Conservation (phyloP, 2,329 filamentous ascomycete species). For the Akanthomyces muscarius region DNA sequence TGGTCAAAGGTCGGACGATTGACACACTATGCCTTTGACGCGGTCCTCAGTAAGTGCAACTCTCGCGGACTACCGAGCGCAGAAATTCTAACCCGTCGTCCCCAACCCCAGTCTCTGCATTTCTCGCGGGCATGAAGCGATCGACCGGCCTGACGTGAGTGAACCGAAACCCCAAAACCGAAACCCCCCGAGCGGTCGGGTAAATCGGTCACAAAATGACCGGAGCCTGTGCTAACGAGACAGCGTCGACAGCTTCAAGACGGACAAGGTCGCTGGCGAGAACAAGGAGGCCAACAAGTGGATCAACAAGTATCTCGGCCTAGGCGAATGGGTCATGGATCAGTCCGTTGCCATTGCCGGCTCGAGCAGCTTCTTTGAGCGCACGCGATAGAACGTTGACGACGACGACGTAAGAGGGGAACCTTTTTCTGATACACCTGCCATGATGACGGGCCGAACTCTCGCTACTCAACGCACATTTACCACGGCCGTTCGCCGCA, state of each 20-base stretch:
- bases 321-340: conserved; percentile 98
- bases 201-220: neutral
- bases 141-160: conserved; percentile 97
- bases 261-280: conserved; percentile 73
- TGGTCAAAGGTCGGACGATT: conserved; percentile 83
- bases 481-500: neutral
- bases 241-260: conserved; percentile 68
- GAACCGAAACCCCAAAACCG: neutral
- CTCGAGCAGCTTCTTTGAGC: conserved; percentile 85
- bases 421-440: neutral
- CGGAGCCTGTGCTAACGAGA: conserved; percentile 20
- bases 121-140: conserved; percentile 94
- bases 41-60: conserved; percentile 70
- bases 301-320: conserved; percentile 89
- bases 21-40: conserved; percentile 94
- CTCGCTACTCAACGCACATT: conserved; percentile 2
- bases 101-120: conserved; percentile 71
- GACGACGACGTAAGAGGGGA: neutral
- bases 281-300: conserved; percentile 80
- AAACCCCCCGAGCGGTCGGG: too few species aligned
- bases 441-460: neutral
- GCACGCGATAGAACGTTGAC: conserved; percentile 60
- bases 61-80: neutral
- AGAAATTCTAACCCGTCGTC: conserved; percentile 10
- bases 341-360: conserved; percentile 90